phyloP scores from a whole-genome alignment of 371 early-diverging fungal species.

The Apophysomyces variabilis region DNA sequence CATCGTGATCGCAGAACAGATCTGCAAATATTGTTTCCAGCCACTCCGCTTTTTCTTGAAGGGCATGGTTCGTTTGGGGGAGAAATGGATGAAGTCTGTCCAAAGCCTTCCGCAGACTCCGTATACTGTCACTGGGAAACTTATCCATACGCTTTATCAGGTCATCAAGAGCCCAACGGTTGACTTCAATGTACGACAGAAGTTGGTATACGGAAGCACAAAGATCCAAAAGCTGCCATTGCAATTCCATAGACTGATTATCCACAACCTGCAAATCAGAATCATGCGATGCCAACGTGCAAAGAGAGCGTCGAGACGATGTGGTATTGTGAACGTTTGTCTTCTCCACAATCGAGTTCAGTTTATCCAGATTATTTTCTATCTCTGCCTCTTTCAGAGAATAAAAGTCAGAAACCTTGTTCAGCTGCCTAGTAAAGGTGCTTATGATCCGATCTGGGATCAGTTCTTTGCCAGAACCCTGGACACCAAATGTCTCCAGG shows the following conservation, averaged over 20 bases:
- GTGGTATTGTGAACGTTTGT: not conserved
- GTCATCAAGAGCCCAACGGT: constrained; percentile 91
- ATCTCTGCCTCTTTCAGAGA: constrained; percentile 14
- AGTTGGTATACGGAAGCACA: constrained; percentile 66
- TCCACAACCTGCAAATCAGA: not conserved
- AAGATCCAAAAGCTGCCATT: constrained; percentile 10
- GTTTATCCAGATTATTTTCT: constrained; percentile 11
- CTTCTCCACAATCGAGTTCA: constrained; percentile 4
- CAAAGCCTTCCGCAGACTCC: constrained; percentile 49
- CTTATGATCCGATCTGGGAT: constrained; percentile 11
- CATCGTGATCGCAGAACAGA: constrained; percentile 49
- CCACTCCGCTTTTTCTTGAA: constrained; percentile 48
- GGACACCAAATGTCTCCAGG: constrained; percentile 1
- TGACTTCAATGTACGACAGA: constrained; percentile 83
- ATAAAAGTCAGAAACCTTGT: constrained; percentile 27
- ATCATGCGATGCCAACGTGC: constrained; percentile 13
- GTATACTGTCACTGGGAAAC: constrained; percentile 59
- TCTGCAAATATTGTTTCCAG: constrained; percentile 62
- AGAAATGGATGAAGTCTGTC: constrained; percentile 54
- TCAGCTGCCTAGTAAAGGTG: constrained; percentile 22
- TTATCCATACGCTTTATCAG: constrained; percentile 96
- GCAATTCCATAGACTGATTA: constrained; percentile 13
- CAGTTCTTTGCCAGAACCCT: not conserved
- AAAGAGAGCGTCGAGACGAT: not conserved
- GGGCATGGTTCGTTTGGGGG: constrained; percentile 34